phyloP scores from a whole-genome alignment of 2,329 filamentous ascomycete species.

The Penicillium sp. region DNA sequence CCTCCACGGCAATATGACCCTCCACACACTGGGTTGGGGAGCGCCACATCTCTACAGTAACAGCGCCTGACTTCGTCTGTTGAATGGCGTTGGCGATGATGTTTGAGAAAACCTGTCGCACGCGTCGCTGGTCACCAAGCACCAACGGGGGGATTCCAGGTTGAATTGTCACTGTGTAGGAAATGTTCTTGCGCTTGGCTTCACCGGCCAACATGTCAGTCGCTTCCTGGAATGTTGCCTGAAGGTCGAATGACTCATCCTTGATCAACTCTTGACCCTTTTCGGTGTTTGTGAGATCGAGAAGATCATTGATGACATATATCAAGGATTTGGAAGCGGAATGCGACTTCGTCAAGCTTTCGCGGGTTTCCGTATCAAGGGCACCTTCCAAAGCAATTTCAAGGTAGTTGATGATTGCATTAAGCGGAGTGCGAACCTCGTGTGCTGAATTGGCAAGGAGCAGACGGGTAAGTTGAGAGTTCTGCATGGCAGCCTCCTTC shows the following conservation, averaged over 20 bases:
- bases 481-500: slow-evolving; percentile 80
- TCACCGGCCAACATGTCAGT: slow-evolving; percentile 72
- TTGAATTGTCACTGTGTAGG: slow-evolving; percentile 66
- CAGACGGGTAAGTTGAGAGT: slow-evolving; percentile 73
- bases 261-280: slow-evolving; percentile 76
- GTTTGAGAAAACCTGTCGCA: slow-evolving; percentile 82
- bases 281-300: slow-evolving; percentile 85
- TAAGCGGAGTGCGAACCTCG: slow-evolving; percentile 84
- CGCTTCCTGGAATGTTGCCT: slow-evolving; percentile 70
- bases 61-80: slow-evolving; percentile 65
- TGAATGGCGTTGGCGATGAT: slow-evolving; percentile 82
- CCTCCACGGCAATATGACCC: slow-evolving; percentile 64
- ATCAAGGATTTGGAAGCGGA: slow-evolving; percentile 90
- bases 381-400: slow-evolving; percentile 83
- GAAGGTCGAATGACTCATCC: slow-evolving; percentile 74
- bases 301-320: slow-evolving; percentile 88
- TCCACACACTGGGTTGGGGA: slow-evolving; percentile 44
- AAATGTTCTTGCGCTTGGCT: slow-evolving; percentile 70
- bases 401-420: slow-evolving; percentile 92
- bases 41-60: slow-evolving; percentile 69
- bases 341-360: slow-evolving; percentile 79
- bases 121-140: slow-evolving; percentile 72
- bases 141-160: slow-evolving; percentile 67
- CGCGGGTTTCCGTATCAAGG: slow-evolving; percentile 76
- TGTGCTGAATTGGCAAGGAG: slow-evolving; percentile 86